Base-by-base conservation (phyloP, 2,329 filamentous ascomycete genomes). In the Monilinia fructicola region DNA sequence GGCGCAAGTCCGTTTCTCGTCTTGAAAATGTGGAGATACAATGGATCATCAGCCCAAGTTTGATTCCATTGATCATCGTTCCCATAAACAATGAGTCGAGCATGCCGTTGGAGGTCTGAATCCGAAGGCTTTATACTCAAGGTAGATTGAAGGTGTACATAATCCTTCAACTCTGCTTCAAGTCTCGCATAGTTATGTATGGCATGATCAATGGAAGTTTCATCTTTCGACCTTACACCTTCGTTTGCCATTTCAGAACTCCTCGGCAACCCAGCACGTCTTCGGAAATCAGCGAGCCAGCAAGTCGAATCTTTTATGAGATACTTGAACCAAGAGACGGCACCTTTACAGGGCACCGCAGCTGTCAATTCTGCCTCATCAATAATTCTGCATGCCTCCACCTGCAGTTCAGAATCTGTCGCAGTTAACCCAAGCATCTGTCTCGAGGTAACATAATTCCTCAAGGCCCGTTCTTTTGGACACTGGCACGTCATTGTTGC, bases 61-160 rank as follows among this genome's bases (percentile, higher is more conserved):
- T 87, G 86, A 69, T 88, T 88, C 85, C 86, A 88, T 12, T 81
- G 82, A 70, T 88, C 85, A 63, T 87, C 84, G 67, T 81, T 83
- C 56, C 86, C 85, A 75, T 86, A 88, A 28, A 88, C 85, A 71
- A 88, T 85, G 62, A 86, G 79, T 69, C 86, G 82, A 28, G 85
- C 85, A 71, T 87, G 79, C 38, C 78, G 78, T 71, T 87, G 85
- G 50, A 89, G 74, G 55, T 84, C 82, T 2, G 80, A 80, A 67
- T 88, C 84, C 0, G 80, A 80, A 0, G 84, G 82, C 58, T 83
- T 80, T 1, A 79, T 72, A 0, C 84, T 83, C 18, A 79, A 71
- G 0, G 78, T 74, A 21, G 80, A 76, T 69, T 84, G 82, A 2
- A 76, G 69, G 7, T 77, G 78, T 44, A 85, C 76, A 72, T 81